Base-by-base conservation (phyloP, 2,329 filamentous ascomycete genomes). In the Botryotinia globosa region DNA sequence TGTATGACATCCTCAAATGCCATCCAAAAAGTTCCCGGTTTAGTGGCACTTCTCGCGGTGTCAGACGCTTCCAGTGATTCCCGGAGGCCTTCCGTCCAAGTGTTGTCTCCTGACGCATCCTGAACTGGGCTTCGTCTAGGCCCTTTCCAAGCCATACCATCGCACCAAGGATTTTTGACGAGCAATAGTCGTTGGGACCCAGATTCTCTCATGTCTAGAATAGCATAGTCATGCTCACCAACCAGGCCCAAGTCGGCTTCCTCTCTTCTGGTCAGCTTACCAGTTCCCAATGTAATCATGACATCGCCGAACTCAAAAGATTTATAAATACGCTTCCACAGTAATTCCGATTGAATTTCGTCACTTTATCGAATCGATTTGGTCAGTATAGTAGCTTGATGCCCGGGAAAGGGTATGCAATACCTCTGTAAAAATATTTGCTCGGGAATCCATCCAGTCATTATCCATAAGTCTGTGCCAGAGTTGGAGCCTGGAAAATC, bases 401-500 rank as follows among this genome's bases (percentile, higher is more conserved):
- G 9, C 10, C 10, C 1, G 22, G 42, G n/a, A 25, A 48, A 32
- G 22, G 12, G 34, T 44, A 22, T 25, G 42, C 44, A 1, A 76
- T 82, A 89, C 88, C 87, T 90, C 79, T 97, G 94, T 1, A 98
- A 85, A 78, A 97, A 97, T 1, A 98, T 85, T 81, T 99, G 96
- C 82, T 99, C 94, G 0, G 96, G 96, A 67, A 99, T 94, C 96
- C 96, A 99, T 44, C 96, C 95, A 0, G 92, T 97, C 71, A 99
- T 83, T 1, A 97, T 91, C 89, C 93, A 97, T 6, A 99, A 83
- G 82, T 99, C 96, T 3, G 95, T 98, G 18, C 94, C 94, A 0
- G 95, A 98, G 81, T 98, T 98, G 79, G 96, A 98, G 12, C 96
- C 96, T 0, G 96, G 95, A 76, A 99, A 99, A 79, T 99, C 94